These are phyloP conservation scores for Asterella californica DNA, from an alignment of 225 moss, liverwort and hornwort species.

Conservation along the genomic window DNA sequence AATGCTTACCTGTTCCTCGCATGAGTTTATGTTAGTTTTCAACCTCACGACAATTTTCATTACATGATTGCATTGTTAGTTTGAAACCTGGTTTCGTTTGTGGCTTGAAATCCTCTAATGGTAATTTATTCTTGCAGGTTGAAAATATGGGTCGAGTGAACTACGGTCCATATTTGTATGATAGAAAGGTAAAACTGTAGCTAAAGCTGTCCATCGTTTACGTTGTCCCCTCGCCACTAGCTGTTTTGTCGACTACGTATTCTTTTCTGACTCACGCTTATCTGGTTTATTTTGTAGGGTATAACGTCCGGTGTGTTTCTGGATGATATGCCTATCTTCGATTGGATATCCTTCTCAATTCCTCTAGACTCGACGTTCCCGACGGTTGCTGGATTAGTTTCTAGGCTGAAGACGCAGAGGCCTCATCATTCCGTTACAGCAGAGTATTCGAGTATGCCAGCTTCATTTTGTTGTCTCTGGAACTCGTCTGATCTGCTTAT, in stretches of 20 bases:
- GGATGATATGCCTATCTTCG: constrained; percentile 56
- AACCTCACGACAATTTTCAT: too few species aligned
- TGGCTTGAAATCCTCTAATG: too few species aligned
- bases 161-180: constrained; percentile 66
- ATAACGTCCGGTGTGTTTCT: constrained; percentile 57
- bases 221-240: too few species aligned
- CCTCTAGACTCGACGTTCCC: constrained; percentile 20
- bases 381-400: neutral
- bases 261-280: too few species aligned
- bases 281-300: constrained; percentile 39
- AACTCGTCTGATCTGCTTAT: too few species aligned
- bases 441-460: neutral
- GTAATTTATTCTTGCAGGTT: constrained; percentile 45
- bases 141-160: constrained; percentile 91
- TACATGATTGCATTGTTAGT: too few species aligned
- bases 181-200: constrained; percentile 49
- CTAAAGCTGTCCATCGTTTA: neutral
- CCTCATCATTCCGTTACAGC: neutral
- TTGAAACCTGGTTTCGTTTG: too few species aligned
- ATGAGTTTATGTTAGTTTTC: too few species aligned
- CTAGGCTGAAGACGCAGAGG: neutral
- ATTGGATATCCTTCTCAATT: constrained; percentile 63
- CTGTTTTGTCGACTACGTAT: too few species aligned
- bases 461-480: neutral
- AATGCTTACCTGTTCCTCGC: too few species aligned